A percentile compares a stretch with the other conserved stretches of the same genome.
Evolutionary conservation across 73 alveolate genomes (phyloP).

Genomic region (Loxodes magnus): DNA sequence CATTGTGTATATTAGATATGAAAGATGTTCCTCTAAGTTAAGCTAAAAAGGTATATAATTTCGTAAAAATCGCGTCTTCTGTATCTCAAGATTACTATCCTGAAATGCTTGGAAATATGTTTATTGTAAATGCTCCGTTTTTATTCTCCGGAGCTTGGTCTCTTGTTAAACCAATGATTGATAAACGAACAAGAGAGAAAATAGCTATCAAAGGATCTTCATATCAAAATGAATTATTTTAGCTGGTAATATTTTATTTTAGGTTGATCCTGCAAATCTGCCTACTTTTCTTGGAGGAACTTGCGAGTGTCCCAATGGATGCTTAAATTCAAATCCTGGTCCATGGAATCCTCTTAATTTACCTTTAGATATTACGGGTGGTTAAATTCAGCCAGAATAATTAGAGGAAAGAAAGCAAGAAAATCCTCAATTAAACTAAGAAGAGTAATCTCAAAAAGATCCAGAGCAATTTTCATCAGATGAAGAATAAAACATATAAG

Average conservation of each 20-base stretch:
- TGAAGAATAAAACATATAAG: too few relatives aligned
- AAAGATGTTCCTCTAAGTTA: constrained; percentile 47
- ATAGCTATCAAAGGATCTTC: constrained; percentile 43
- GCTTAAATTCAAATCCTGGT: constrained; percentile 15
- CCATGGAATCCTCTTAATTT: too few relatives aligned
- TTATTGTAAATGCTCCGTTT: constrained; percentile 53
- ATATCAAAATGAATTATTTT: constrained; percentile 48
- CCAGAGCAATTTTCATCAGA: too few relatives aligned
- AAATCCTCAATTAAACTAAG: too few relatives aligned
- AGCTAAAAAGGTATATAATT: constrained; percentile 38
- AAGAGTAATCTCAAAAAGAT: too few relatives aligned
- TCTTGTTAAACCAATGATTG: constrained; percentile 54
- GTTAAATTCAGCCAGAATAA: too few relatives aligned
- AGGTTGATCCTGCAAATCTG: constrained; percentile 46
- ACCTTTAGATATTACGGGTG: too few relatives aligned
- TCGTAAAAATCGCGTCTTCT: constrained; percentile 46
- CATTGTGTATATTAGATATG: constrained; percentile 48
- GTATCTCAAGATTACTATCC: constrained; percentile 85
- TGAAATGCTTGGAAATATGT: constrained; percentile 56
- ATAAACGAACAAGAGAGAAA: constrained; percentile 55
- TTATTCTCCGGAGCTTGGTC: constrained; percentile 63
- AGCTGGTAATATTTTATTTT: too few relatives aligned
- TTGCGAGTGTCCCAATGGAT: constrained; percentile 20
- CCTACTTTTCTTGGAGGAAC: constrained; percentile 62
- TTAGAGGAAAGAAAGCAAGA: too few relatives aligned